Evolutionary conservation across 768 basidiomycete species (phyloP), one percentile per base, ranked within the genome.

Genomic region (Kwoniella sp.): DNA sequence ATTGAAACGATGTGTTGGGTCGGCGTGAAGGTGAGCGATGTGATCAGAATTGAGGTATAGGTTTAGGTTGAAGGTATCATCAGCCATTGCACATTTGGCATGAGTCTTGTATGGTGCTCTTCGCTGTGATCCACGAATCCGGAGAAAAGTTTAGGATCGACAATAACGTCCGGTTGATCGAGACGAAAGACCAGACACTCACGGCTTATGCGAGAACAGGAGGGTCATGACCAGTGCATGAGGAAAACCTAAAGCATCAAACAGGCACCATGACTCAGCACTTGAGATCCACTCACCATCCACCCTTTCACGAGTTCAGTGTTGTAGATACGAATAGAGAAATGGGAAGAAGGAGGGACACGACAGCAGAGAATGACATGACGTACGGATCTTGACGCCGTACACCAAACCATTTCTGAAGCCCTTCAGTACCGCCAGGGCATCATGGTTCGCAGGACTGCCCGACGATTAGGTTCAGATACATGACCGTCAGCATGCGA

Each of bases 161-260:
- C n/a, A n/a, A n/a, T n/a, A n/a, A n/a, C n/a, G n/a, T n/a, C n/a
- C n/a, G n/a, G n/a, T n/a, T n/a, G n/a, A n/a, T n/a, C 5, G 61
- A 68, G 55, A 56, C 55, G 17, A 52, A n/a, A 58, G 29, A 45
- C 59, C 66, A 29, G 8, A 4, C 4, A 86, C 92, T 80, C 72
- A 96, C 92, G 90, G 87, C 83, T 93, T 93, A 54, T 89, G 86
- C 31, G 93, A 92, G 75, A 97, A 98, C 47, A 98, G 84, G 66
- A 96, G 86, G 25, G 93, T 90, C 94, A 97, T 97, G 55, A 98
- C 89, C 29, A 98, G 83, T 0, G 95, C 95, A 85, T 98, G 95
- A 41, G 95, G 95, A 74, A 95, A 94, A 48, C 93, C 78, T 81
- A 23, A 48, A 23, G 47, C 20, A 23, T 20, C 4, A 20, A n/a